Percentiles rank a stretch among this genome's conserved stretches.
phyloP scores from a whole-genome alignment of 225 moss, liverwort and hornwort genomes.

The Climacium dendroides region DNA sequence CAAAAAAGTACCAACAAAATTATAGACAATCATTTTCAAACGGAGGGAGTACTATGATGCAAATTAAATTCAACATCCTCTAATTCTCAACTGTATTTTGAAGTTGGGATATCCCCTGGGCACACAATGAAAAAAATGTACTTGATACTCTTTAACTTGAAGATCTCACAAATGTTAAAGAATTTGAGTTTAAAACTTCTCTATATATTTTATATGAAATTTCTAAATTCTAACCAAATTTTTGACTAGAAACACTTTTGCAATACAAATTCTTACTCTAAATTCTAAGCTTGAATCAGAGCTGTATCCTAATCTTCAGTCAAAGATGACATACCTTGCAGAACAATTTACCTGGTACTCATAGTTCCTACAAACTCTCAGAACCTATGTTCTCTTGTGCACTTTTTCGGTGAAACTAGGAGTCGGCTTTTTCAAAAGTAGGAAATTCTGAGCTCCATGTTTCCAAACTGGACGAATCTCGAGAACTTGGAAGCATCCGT shows the following conservation, averaged over 20 bases:
- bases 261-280: not conserved
- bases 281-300: not conserved
- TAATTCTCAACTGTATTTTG: not conserved
- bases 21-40: too few species aligned
- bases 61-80: not conserved
- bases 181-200: not conserved
- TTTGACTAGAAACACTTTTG: not conserved
- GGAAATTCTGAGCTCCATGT: not conserved
- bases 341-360: not conserved
- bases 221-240: not conserved
- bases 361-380: not conserved
- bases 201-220: not conserved
- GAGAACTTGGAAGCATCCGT: not conserved
- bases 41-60: too few species aligned
- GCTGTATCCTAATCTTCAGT: not conserved
- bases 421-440: not conserved
- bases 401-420: not conserved
- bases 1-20: too few species aligned
- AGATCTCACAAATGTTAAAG: not conserved
- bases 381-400: not conserved
- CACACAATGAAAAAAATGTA: not conserved
- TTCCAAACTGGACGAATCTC: not conserved
- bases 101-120: not conserved
- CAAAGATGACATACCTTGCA: not conserved
- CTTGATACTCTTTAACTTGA: accelerated